Conservation (phyloP, 768 basidiomycete species). For the Xerocomus potaroensis region DNA sequence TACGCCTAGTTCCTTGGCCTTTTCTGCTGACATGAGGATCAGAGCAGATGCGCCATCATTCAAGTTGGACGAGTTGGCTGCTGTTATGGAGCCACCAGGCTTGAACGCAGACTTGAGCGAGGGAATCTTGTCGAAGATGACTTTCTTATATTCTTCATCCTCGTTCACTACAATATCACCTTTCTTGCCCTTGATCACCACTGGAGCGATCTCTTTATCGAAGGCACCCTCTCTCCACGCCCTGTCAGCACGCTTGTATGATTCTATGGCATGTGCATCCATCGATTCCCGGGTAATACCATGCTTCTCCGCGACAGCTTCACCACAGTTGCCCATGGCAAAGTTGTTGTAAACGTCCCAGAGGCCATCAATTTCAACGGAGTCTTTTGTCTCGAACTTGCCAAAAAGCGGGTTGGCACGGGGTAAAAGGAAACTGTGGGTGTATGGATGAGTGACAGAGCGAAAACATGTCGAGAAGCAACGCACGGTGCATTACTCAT, state of each 20-base stretch:
- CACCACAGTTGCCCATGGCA: conserved; percentile 97
- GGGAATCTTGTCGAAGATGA: conserved; percentile 93
- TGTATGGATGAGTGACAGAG: conserved; percentile 1
- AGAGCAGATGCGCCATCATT: conserved; percentile 97
- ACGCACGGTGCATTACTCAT: conserved; percentile 99
- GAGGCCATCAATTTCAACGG: conserved; percentile 88
- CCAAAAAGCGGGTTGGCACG: conserved; percentile 83
- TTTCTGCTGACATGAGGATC: conserved; percentile 90
- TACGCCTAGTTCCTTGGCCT: conserved; percentile 85
- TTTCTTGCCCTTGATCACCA: conserved; percentile 92
- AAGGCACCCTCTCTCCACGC: conserved; percentile 89
- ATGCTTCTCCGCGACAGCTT: conserved; percentile 77
- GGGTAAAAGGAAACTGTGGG: conserved; percentile 68
- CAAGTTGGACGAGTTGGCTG: conserved; percentile 92
- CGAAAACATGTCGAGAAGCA: background rate
- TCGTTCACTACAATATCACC: conserved; percentile 85
- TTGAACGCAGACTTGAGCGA: conserved; percentile 86
- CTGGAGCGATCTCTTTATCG: conserved; percentile 81
- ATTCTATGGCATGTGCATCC: conserved; percentile 90
- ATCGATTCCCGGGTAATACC: conserved; percentile 81
- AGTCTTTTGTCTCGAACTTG: conserved; percentile 82
- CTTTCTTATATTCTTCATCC: conserved; percentile 98
- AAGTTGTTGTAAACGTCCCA: conserved; percentile 98
- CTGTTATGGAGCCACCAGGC: conserved; percentile 85
- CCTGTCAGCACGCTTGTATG: conserved; percentile 87